A percentile compares a stretch with the other conserved stretches of the same genome.
Evolutionary conservation across 2,329 filamentous ascomycete genomes (phyloP).

Genomic region (Phialophora expanda): DNA sequence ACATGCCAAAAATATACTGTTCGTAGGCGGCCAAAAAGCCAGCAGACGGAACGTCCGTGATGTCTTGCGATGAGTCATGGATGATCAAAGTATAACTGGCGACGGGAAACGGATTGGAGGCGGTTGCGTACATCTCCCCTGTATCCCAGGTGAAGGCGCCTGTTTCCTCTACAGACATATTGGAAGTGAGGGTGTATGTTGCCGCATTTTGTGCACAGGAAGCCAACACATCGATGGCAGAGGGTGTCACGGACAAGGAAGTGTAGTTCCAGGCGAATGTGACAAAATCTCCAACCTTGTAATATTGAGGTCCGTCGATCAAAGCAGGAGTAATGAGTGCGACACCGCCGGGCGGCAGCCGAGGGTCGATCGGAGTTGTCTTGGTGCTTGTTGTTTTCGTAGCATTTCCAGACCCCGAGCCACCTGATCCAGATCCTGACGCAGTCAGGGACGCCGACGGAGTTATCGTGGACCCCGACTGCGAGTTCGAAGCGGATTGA

Average conservation of each 20-base stretch:
- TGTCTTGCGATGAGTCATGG: slow-evolving; percentile 61
- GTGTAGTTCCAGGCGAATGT: slow-evolving; percentile 75
- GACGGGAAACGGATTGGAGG: slow-evolving; percentile 58
- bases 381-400: slow-evolving; percentile 38
- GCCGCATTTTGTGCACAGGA: slow-evolving; percentile 63
- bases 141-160: slow-evolving; percentile 67
- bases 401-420: slow-evolving; percentile 25
- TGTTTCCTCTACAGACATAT: slow-evolving; percentile 61
- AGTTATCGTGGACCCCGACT: slow-evolving; percentile 18
- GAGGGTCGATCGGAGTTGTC: slow-evolving; percentile 57
- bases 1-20: slow-evolving; percentile 67
- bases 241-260: slow-evolving; percentile 60
- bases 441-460: slow-evolving; percentile 18
- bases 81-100: slow-evolving; percentile 68
- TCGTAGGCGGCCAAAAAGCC: slow-evolving; percentile 61
- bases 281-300: slow-evolving; percentile 67
- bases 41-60: slow-evolving; percentile 57
- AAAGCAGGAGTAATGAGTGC: slow-evolving; percentile 65
- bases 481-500: slow-evolving; percentile 19
- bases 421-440: slow-evolving; percentile 29
- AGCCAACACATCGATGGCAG: slow-evolving; percentile 65
- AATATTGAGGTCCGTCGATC: slow-evolving; percentile 59
- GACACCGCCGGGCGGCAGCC: slow-evolving; percentile 63
- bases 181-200: slow-evolving; percentile 66
- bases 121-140: slow-evolving; percentile 55